Evolutionary conservation across 2,329 filamentous ascomycete genomes (phyloP).

Genomic region (Calonectria montana): DNA sequence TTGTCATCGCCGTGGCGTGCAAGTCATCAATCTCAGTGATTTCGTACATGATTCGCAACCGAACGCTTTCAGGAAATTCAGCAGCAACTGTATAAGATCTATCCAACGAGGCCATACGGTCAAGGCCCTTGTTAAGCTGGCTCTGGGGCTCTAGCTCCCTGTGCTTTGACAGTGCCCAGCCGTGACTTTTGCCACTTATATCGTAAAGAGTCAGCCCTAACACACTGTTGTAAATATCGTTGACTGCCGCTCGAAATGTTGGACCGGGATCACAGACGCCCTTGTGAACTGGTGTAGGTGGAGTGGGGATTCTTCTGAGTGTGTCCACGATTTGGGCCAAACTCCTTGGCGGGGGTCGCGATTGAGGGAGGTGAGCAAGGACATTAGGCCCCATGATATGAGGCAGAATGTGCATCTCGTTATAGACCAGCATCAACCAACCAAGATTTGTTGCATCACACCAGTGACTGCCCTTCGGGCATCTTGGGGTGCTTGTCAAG

Average conservation of each 20-base stretch:
- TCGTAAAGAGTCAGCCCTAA: slow-evolving; percentile 61
- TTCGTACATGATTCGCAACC: slow-evolving; percentile 53
- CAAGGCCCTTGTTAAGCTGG: slow-evolving; percentile 42
- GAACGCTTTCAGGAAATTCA: slow-evolving; percentile 51
- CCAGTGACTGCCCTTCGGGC: slow-evolving; percentile 60
- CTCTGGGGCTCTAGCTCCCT: slow-evolving; percentile 50
- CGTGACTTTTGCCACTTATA: slow-evolving; percentile 59
- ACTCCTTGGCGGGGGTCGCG: slow-evolving; percentile 49
- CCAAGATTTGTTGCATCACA: slow-evolving; percentile 66
- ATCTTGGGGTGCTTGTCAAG: slow-evolving; percentile 56
- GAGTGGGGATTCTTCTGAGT: slow-evolving; percentile 57
- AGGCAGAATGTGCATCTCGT: slow-evolving; percentile 58
- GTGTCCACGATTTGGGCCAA: slow-evolving; percentile 58
- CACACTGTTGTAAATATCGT: slow-evolving; percentile 64
- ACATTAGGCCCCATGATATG: slow-evolving; percentile 51
- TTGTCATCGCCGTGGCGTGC: slow-evolving; percentile 55
- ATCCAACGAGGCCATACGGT: slow-evolving; percentile 48
- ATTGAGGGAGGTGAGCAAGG: slow-evolving; percentile 37
- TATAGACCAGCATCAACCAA: slow-evolving; percentile 64
- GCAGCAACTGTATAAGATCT: slow-evolving; percentile 46
- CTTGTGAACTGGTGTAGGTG: slow-evolving; percentile 53
- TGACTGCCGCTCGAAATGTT: slow-evolving; percentile 58
- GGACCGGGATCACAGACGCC: slow-evolving; percentile 63
- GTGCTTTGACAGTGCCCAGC: slow-evolving; percentile 61
- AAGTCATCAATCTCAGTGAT: slow-evolving; percentile 56